Evolutionary conservation across 495 filamentous ascomycete genomes (phyloP).

Genomic region (Xylaria nigripes): DNA sequence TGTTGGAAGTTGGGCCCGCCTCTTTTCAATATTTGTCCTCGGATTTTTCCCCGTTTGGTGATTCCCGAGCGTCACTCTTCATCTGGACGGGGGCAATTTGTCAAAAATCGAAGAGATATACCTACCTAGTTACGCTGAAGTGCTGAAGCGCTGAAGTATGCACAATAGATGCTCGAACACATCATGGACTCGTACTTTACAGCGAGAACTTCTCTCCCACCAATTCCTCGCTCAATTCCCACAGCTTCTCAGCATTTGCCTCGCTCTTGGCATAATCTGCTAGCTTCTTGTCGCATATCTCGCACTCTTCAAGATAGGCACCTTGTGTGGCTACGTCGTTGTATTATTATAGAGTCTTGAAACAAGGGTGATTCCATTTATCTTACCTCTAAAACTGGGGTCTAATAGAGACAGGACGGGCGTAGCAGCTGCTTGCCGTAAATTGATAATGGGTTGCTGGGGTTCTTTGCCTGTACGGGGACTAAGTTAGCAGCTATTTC

Average conservation of each 20-base stretch:
- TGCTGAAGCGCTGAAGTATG: background rate
- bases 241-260: constrained; percentile 34
- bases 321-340: background rate
- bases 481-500: background rate
- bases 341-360: background rate
- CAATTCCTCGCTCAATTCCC: constrained; percentile 43
- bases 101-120: too few relatives aligned
- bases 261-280: constrained; percentile 10
- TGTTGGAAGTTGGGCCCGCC: too few relatives aligned
- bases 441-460: background rate
- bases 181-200: background rate
- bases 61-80: too few relatives aligned
- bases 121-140: background rate
- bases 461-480: background rate
- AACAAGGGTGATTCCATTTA: background rate
- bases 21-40: too few relatives aligned
- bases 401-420: background rate
- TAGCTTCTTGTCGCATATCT: constrained; percentile 7
- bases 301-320: constrained; percentile 29
- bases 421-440: background rate
- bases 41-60: too few relatives aligned
- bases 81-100: too few relatives aligned
- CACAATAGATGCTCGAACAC: background rate
- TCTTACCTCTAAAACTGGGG: background rate
- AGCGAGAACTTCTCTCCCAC: constrained; percentile 34